Evolutionary conservation across 805 yeast genomes (phyloP), one percentile per base, ranked within the genome.

Genomic region (Kodamaea kaohsiungensis): DNA sequence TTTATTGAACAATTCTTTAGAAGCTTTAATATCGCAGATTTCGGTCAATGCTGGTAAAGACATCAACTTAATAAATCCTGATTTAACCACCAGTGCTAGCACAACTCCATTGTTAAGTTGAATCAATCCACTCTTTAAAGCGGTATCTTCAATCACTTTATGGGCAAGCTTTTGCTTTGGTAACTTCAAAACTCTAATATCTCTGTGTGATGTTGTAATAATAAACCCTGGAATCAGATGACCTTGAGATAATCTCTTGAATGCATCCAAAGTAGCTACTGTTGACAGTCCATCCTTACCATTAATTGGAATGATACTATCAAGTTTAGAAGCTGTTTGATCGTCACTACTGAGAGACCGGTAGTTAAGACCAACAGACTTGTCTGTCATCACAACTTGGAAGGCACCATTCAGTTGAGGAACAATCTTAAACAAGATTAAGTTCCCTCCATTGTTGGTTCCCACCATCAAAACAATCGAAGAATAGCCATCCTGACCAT

Each of bases 381-480:
- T 74, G 48, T 72, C 86, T 7, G 81, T 74, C 54, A 78, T 78
- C 22, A 78, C 78, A 0, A 84, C 88, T 27, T 74, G 71, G 64
- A 85, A 91, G 0, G 93, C 95, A 5, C 76, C 77, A 46, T 78
- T 69, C 0, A 78, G 72, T 43, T 78, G 79, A 1, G 96, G 96
- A 3, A 85, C 65, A 1, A 92, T 69, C 62, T 85, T 84, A 69
- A 80, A 89, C 0, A 84, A 77, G 25, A 86, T 56, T 10, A 91
- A 64, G 53, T 89, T 74, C 15, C 80, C 88, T 15, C 98, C 98
- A 13, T 72, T 71, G 53, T 83, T 81, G 0, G 97, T 88, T 19
- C 98, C 98, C 10, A 86, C 88, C 19, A 82, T 70, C 70, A 92
- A 68, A 22, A 89, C 62, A 38, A 92, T 82, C n/a, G 91, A 85